These are phyloP conservation scores for Phoma sp. DNA, from an alignment of 2,329 filamentous ascomycete species.

Conservation along the genomic window DNA sequence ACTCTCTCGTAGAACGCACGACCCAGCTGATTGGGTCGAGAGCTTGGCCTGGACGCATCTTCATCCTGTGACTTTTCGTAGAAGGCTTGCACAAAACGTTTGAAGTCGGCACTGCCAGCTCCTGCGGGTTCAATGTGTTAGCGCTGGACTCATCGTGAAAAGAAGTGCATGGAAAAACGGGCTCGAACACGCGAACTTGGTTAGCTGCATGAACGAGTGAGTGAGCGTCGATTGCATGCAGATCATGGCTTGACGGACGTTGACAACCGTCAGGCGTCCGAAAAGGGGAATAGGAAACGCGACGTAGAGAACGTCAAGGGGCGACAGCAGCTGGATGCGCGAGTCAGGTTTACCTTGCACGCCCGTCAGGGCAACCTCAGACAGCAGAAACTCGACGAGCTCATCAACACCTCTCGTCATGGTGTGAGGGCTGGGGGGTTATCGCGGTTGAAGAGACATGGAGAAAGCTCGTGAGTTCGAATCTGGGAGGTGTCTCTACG, in stretches of 20 bases:
- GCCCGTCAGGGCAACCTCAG: conserved; percentile 65
- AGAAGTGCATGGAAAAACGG: conserved; percentile 5
- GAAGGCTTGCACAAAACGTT: conserved; percentile 46
- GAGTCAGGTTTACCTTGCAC: conserved; percentile 59
- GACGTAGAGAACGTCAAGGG: neutral
- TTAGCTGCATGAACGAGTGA: neutral
- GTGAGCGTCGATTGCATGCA: neutral
- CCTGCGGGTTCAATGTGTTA: conserved; percentile 34
- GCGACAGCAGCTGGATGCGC: conserved; percentile 4
- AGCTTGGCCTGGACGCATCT: neutral
- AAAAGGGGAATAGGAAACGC: neutral
- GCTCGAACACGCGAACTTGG: conserved; percentile 19
- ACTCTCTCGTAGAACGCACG: conserved; percentile 59
- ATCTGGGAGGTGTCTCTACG: conserved; percentile 3
- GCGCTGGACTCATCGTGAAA: neutral
- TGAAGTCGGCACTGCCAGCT: conserved; percentile 50
- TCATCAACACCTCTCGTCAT: conserved; percentile 58
- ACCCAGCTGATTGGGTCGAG: conserved; percentile 47
- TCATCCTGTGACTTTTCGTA: conserved; percentile 35
- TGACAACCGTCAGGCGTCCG: no score
- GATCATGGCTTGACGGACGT: no score
- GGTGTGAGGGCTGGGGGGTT: conserved; percentile 21
- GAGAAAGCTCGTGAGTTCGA: conserved; percentile 12
- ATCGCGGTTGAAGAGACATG: conserved; percentile 2
- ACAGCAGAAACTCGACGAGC: conserved; percentile 64